Base-by-base conservation (phyloP, 352 stramenopile genomes). In the Pelagophyceae sp. region DNA sequence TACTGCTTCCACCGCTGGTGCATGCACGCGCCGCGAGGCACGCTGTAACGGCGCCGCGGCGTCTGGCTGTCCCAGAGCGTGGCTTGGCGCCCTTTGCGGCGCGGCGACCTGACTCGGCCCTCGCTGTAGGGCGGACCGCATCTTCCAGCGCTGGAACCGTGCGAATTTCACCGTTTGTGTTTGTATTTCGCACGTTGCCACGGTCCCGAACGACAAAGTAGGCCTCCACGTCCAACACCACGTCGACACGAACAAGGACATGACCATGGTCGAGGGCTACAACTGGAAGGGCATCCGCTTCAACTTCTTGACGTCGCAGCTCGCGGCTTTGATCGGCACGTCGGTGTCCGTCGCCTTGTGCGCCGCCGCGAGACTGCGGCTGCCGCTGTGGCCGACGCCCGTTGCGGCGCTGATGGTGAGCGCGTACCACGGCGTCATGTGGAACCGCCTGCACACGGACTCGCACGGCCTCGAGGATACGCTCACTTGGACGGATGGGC, bases 251-350 rank as follows among this genome's bases (percentile, higher is more conserved):
- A 72, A 50, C 20, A 15, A 6, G 31, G 64, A 72, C 64, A 72
- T 72, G 64, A 72, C 64, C 19, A 72, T 72, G 64, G 64, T 51
- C 29, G 64, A 72, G 11, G 64, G 64, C 64, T 72, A 72, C 64
- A 72, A 72, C 64, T 72, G 35, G 31, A 72, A 72, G 40, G 64
- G 64, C 19, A 72, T 72, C 29, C 31, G 64, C 15, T 72, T 72
- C 29, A 72, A 72, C 35, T 72, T 45, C 35, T n/a, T 72, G 3
- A 72, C 64, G 6, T 72, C 64, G 5, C 37, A 25, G 29, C 35
- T 72, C 32, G 15, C 64, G 3, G n/a, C 40, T 40, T 19, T 72
- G 3, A 72, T 72, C 35, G 64, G 64, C 31, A 51, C 31, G 20
- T 11, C 6, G 6, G 19, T 72, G 3, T 72, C 64, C 23, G 5